Conservation (phyloP, 306 rosid species). For the Ceratonia siliqua region DNA sequence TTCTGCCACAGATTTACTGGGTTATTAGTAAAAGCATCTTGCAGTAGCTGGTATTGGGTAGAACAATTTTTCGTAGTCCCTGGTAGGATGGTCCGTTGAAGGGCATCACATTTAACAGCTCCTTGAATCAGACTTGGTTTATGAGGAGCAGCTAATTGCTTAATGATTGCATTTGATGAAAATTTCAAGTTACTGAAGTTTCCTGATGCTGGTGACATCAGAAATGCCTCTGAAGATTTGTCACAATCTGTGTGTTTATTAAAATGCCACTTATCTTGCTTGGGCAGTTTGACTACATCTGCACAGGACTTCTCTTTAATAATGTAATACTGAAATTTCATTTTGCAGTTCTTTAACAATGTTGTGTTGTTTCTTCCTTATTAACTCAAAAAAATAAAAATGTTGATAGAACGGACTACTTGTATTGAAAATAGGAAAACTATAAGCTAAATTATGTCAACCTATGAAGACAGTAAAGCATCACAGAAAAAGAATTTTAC, state of each 20-base stretch:
- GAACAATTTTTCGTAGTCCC: constrained; percentile 20
- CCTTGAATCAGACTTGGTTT: constrained; percentile 22
- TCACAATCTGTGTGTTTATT: constrained; percentile 1
- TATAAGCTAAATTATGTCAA: not conserved
- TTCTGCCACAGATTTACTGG: constrained; percentile 1
- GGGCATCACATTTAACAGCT: constrained; percentile 9
- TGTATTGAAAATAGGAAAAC: constrained; percentile 9
- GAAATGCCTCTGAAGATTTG: constrained; percentile 6
- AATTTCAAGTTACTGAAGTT: constrained; percentile 16
- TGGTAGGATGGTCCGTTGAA: constrained; percentile 23
- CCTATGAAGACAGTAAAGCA: constrained; percentile 9
- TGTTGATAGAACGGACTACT: constrained; percentile 1
- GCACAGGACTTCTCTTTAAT: constrained; percentile 9
- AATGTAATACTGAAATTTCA: not conserved
- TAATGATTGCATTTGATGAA: constrained; percentile 24
- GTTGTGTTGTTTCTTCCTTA: not conserved
- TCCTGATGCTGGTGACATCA: constrained; percentile 21
- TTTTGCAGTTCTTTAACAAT: constrained; percentile 7
- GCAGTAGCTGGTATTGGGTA: constrained; percentile 2
- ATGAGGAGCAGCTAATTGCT: constrained; percentile 12
- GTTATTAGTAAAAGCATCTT: not conserved
- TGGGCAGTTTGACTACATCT: not conserved
- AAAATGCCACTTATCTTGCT: constrained; percentile 18
- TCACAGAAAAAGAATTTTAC: not conserved
- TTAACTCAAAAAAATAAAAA: constrained; percentile 19